Evolutionary conservation across 495 filamentous ascomycete species (phyloP), one percentile per base, ranked within the genome.

Genomic region (Trypethelium eluteriae): DNA sequence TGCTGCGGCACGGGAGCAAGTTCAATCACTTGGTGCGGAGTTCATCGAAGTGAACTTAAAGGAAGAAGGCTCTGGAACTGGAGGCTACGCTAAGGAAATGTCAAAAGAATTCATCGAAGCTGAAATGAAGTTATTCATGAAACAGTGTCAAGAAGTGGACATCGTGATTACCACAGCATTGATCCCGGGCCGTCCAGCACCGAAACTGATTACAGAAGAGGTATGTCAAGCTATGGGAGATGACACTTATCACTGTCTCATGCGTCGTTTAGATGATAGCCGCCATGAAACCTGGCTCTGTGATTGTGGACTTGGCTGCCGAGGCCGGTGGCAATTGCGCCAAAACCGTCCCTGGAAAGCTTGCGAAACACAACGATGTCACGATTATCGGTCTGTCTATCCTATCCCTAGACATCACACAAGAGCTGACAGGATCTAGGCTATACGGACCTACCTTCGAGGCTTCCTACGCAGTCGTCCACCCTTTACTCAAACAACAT

Each of bases 401-500:
- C 25, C 25, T 25, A 25, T 25, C 25, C 25, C 25, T 25, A 25
- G 25, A 25, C 25, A 25, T 25, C 25, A 25, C 25, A 25, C 41
- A 16, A 36, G 2, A 41, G 6, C 46, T 65, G 12, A 75, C 62
- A 18, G 12, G 10, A 1, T 32, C 0, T 63, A 88, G 86, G 89
- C 25, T 92, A 93, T 75, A 93, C 89, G 56, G 89, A 93, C 76
- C 77, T 92, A 50, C 90, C 90, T 0, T 92, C 90, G 6, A 82
- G 89, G 25, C 80, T 93, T 7, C 88, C 90, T 0, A 92, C 89
- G 34, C 90, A 93, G 71, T 87, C 89, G 0, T 92, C 89, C 4
- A 91, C 89, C 1, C 76, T 93, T 35, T 93, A 92, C 77, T 91
- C 88, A 18, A 93, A 93, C 81, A 93, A 93, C 70, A 90, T 93